Conservation (phyloP, 192 early-diverging fungal genomes). For the Backusella macrospora region DNA sequence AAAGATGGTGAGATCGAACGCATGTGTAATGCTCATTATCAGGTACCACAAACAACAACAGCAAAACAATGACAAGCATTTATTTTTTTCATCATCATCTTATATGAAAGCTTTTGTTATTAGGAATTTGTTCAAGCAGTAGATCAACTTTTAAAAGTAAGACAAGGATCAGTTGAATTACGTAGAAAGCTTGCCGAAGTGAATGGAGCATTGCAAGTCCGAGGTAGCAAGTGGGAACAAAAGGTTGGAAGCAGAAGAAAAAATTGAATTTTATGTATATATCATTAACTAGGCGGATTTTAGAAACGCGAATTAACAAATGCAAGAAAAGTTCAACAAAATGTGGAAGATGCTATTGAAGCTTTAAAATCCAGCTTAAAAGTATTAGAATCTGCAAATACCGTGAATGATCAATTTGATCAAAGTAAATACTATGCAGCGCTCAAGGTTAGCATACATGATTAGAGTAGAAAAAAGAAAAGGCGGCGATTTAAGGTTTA, state of each 20-base stretch:
- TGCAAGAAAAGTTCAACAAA: constrained; percentile 77
- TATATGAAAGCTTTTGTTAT: neutral
- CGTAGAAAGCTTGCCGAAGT: constrained; percentile 85
- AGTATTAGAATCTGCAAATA: constrained; percentile 87
- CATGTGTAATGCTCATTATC: constrained; percentile 95
- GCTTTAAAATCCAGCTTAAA: constrained; percentile 79
- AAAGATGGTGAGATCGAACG: constrained; percentile 98
- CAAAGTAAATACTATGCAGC: constrained; percentile 89
- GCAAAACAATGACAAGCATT: neutral
- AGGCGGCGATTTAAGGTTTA: neutral
- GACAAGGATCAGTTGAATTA: constrained; percentile 81
- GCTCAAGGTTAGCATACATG: constrained; percentile 60
- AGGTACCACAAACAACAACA: constrained; percentile 50
- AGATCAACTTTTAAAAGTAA: constrained; percentile 94
- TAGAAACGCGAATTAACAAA: constrained; percentile 84
- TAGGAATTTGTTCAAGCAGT: constrained; percentile 94
- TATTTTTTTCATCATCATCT: neutral
- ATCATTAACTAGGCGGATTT: neutral
- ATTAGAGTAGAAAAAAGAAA: neutral
- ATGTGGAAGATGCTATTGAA: constrained; percentile 86
- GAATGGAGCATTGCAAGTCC: constrained; percentile 81
- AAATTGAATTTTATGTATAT: neutral
- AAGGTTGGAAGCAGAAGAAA: constrained; percentile 47
- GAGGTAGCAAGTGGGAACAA: constrained; percentile 77
- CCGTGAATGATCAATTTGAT: constrained; percentile 78